Evolutionary conservation across 2,329 filamentous ascomycete species (phyloP), one percentile per base, ranked within the genome.

Genomic region (Gaeumannomyces tritici): DNA sequence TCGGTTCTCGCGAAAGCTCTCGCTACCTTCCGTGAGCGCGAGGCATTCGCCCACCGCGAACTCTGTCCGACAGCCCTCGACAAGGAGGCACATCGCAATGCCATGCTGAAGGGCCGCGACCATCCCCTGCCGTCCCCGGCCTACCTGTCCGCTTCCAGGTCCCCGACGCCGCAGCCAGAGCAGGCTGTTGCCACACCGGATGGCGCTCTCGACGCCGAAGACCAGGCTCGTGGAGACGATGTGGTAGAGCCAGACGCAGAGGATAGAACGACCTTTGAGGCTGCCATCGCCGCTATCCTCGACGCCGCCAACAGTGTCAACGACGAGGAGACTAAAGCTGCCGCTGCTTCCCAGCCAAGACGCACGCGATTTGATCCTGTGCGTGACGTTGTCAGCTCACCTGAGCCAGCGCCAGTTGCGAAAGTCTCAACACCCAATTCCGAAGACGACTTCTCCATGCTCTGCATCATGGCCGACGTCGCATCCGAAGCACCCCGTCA

Each of bases 361-460:
- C 75, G 28, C 21, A 35, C 59, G 9, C 76, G 76, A 0, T 79
- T 79, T 63, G 77, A 79, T 65, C 76, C 77, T 2, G 76, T 79
- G 28, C 69, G 77, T 56, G 76, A 79, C 61, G 73, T 78, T 7
- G 77, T 79, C 61, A 68, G 72, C 12, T 65, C 74, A 8, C 64
- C 68, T 9, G 60, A 61, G 24, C 27, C 65, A 29, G 60, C 66
- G 42, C 66, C 66, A 18, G 62, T 64, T 18, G 56, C 64, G 9
- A 64, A 35, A 9, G 55, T 51, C 29, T 59, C 33, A 61, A 63
- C 31, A 42, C 62, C 1, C 4, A 29, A 6, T 15, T 21, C 29
- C 7, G 56, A 28, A 1, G 27, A 27, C 54, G 60, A 59, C 33
- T 60, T 55, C 13, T 29, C 42, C 18, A 29, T 27, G 29, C 59